These are phyloP conservation scores for Astrocystis sublimbata DNA, from an alignment of 495 filamentous ascomycete species.

Conservation along the genomic window DNA sequence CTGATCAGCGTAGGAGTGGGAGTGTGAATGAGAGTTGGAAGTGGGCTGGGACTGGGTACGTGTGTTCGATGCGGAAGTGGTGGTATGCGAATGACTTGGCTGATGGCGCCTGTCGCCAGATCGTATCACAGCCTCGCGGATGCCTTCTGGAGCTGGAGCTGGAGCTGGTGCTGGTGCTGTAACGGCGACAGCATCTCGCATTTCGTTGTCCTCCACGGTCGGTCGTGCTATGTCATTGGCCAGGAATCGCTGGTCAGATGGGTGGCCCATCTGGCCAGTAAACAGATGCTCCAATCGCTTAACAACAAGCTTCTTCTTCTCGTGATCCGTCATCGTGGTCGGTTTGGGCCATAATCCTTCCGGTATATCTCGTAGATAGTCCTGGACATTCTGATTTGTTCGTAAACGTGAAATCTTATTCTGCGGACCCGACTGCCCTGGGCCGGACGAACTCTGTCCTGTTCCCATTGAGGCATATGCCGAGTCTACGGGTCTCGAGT, in stretches of 20 bases:
- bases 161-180: background rate
- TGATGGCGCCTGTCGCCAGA: constrained; percentile 28
- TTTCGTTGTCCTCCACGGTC: constrained; percentile 59
- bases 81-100: constrained; percentile 37
- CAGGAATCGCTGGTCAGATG: constrained; percentile 25
- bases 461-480: constrained; percentile 73
- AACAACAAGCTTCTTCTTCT: constrained; percentile 72
- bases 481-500: constrained; percentile 63
- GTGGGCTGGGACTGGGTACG: constrained; percentile 33
- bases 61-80: constrained; percentile 26
- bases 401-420: no score
- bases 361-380: constrained; percentile 63
- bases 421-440: constrained; percentile 28
- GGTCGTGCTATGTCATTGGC: constrained; percentile 46
- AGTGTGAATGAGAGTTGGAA: constrained; percentile 18
- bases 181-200: constrained; percentile 41
- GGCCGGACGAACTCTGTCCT: constrained; percentile 44
- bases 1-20: constrained; percentile 34
- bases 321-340: constrained; percentile 59
- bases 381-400: constrained; percentile 56
- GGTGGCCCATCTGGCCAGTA: constrained; percentile 61
- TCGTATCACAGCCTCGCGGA: constrained; percentile 44
- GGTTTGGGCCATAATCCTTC: constrained; percentile 57
- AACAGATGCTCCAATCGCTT: constrained; percentile 73
- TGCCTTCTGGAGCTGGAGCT: constrained; percentile 26